phyloP scores from a whole-genome alignment of 2,329 filamentous ascomycete genomes.

The Colletotrichum coccodes region DNA sequence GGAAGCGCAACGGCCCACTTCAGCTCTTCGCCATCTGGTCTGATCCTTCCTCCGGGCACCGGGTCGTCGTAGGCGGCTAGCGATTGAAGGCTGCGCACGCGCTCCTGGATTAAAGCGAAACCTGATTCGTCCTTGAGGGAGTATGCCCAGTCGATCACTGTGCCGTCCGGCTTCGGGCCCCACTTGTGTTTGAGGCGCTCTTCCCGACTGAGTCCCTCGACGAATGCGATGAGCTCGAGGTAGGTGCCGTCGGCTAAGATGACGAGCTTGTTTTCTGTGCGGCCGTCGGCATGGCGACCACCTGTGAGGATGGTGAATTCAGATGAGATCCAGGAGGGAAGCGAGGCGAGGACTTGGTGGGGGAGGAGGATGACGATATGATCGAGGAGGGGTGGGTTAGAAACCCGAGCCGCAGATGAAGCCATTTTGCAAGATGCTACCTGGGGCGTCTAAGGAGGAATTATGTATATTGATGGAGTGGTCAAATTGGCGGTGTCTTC shows the following conservation, averaged over 20 bases:
- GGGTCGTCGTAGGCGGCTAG: slow-evolving; percentile 60
- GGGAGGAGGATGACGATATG: slow-evolving; percentile 74
- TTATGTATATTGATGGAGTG: not conserved
- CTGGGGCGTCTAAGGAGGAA: not conserved
- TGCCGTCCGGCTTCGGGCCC: slow-evolving; percentile 61
- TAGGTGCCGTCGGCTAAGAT: slow-evolving; percentile 72
- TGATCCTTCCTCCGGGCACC: slow-evolving; percentile 60
- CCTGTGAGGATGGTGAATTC: slow-evolving; percentile 69
- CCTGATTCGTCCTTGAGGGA: slow-evolving; percentile 49
- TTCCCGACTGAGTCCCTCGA: slow-evolving; percentile 42
- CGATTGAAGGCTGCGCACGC: slow-evolving; percentile 42
- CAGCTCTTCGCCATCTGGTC: slow-evolving; percentile 65
- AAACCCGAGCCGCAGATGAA: not conserved
- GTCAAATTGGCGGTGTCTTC: not conserved
- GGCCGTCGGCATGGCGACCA: slow-evolving; percentile 69
- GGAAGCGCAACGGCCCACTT: slow-evolving; percentile 68
- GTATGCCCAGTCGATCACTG: slow-evolving; percentile 70
- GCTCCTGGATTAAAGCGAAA: slow-evolving; percentile 49
- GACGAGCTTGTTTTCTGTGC: slow-evolving; percentile 71
- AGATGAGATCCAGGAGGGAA: slow-evolving; percentile 61
- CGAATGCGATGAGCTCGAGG: slow-evolving; percentile 73
- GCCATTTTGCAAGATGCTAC: slow-evolving; percentile 11
- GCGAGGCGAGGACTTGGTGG: slow-evolving; percentile 53
- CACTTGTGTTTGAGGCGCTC: slow-evolving; percentile 65
- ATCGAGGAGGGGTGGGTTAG: slow-evolving; percentile 57